These are phyloP conservation scores for Rhododendron kiyosumense DNA, from an alignment of 148 eudicot species.

Conservation along the genomic window DNA sequence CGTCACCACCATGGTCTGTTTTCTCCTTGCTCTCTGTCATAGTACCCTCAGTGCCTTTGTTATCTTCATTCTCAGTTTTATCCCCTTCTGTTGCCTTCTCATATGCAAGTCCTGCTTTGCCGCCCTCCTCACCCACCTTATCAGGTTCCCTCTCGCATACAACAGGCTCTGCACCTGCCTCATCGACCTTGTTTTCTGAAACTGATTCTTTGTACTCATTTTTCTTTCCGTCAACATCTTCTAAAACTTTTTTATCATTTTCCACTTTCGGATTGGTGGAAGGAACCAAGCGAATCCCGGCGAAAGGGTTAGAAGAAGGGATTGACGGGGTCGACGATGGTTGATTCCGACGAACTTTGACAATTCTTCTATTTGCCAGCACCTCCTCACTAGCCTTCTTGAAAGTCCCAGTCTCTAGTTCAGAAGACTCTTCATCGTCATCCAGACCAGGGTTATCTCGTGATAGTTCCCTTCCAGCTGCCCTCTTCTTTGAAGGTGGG, in stretches of 20 bases:
- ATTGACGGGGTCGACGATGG: conserved; percentile 51
- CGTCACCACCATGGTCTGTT: conserved; percentile 28
- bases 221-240: conserved; percentile 27
- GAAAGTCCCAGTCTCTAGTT: conserved; percentile 68
- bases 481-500: conserved; percentile 87
- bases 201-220: conserved; percentile 25
- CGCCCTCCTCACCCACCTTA: conserved; percentile 20
- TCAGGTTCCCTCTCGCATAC: conserved; percentile 16
- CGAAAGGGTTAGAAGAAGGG: conserved; percentile 80
- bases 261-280: conserved; percentile 27
- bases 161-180: conserved; percentile 19
- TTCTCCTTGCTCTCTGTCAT: conserved; percentile 21
- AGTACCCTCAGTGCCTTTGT: conserved; percentile 21
- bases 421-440: conserved; percentile 63
- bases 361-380: conserved; percentile 66
- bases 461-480: conserved; percentile 80
- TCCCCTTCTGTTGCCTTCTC: conserved; percentile 27
- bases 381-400: conserved; percentile 88
- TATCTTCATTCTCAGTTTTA: conserved; percentile 23
- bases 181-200: conserved; percentile 25
- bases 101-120: conserved; percentile 13
- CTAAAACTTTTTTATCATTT: conserved; percentile 25
- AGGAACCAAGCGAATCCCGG: conserved; percentile 66
- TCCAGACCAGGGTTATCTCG: conserved; percentile 83
- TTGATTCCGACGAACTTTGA: conserved; percentile 70